phyloP scores from a whole-genome alignment of 176 grass and related monocot genomes.

The Bolboschoenus planiculmis region DNA sequence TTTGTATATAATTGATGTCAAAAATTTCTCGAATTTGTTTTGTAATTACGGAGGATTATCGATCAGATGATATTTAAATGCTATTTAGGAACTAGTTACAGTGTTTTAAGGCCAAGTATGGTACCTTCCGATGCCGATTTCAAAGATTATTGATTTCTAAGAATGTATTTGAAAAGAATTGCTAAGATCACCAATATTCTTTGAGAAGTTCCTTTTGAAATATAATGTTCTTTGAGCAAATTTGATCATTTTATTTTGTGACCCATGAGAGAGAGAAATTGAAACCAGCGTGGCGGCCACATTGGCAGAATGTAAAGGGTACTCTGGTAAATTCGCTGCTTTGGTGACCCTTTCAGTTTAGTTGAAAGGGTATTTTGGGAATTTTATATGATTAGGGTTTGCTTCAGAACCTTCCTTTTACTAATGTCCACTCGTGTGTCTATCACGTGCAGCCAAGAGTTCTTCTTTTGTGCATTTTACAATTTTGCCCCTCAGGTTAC shows the following conservation, averaged over 20 bases:
- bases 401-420: slow-evolving; percentile 32
- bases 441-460: slow-evolving; percentile 19
- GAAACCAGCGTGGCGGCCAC: slow-evolving; percentile 30
- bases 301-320: slow-evolving; percentile 5
- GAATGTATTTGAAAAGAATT: not conserved
- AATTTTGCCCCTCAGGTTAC: slow-evolving; percentile 16
- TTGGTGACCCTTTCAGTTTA: not conserved
- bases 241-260: slow-evolving; percentile 16
- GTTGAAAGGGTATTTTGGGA: slow-evolving; percentile 27
- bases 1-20: too few species aligned
- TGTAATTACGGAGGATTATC: not conserved
- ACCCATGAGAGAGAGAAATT: not conserved
- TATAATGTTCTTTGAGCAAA: not conserved
- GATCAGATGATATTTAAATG: not conserved
- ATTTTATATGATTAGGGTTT: slow-evolving; percentile 36
- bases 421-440: not conserved
- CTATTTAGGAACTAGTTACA: too few species aligned
- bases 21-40: not conserved
- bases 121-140: not conserved
- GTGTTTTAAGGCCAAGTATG: not conserved
- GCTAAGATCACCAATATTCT: not conserved
- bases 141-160: not conserved
- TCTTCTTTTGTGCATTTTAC: slow-evolving; percentile 17
- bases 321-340: slow-evolving; percentile 7
- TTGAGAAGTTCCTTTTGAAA: not conserved